Evolutionary conservation across 2,329 filamentous ascomycete genomes (phyloP), one percentile per base, ranked within the genome.

Genomic region (Lachnellula hyalina): DNA sequence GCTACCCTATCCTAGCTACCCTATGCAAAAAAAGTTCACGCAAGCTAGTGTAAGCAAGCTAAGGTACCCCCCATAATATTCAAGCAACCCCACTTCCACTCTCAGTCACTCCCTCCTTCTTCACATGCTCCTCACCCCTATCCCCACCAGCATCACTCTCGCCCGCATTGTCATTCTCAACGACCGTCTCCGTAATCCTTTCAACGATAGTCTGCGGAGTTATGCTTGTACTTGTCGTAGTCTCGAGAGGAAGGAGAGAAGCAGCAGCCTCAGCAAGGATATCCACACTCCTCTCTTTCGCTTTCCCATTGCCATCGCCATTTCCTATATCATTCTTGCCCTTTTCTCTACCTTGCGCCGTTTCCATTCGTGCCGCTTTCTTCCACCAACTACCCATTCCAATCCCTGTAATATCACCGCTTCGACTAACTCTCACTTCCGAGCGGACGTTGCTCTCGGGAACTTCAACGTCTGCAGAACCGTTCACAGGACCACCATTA

Each of bases 331-430:
- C 25, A 3, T 17, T 36, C 21, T 47, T 47, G 14, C 21, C 9
- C 11, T 6, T 14, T 15, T 9, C 28, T 9, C 9, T 12, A 2
- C 42, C 14, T 47, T n/a, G 38, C 12, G 14, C 45, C 49, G 44
- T 58, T 63, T 56, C 61, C 64, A 11, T 32, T 11, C 28, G 28
- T 47, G 14, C 42, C 19, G 40, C 11, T 17, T 48, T 51, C 47
- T 58, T 63, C 57, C 60, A 64, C 65, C 65, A 67, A 47, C 58
- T 63, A 21, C 54, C 57, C 34, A 55, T 62, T 4, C 62, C 64
- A 25, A 64, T 46, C 5, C 60, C 63, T n/a, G 49, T 61, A 34
- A 66, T 63, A 17, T 58, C 54, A 51, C 58, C 28, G 32, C 41
- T 44, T 47, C 45, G 6, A 48, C 35, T 46, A 28, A 15, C 23